Conservation (phyloP, 371 early-diverging fungal species). For the Mortierella sp. region DNA sequence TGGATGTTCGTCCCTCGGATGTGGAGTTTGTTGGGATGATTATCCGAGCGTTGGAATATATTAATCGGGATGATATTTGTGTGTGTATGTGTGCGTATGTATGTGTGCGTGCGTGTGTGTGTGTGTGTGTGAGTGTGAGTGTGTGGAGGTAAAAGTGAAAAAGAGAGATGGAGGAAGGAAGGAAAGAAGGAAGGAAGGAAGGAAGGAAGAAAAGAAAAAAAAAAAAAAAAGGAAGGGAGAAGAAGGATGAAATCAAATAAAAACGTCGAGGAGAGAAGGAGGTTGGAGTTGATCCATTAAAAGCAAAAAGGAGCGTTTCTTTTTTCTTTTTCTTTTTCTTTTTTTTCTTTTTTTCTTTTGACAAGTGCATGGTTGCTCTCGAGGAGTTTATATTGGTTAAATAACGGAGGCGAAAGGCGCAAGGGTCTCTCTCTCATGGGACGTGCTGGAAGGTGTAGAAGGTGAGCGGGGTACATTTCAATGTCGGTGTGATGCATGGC, state of each 20-base stretch:
- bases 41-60: not conserved
- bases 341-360: not conserved
- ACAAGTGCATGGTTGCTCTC: not conserved
- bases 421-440: not conserved
- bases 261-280: not conserved
- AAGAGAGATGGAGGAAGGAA: not conserved
- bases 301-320: not conserved
- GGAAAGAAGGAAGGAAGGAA: not conserved
- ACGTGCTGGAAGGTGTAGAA: no score
- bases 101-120: not conserved
- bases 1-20: not conserved
- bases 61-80: no score
- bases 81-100: not conserved
- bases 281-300: constrained; percentile 4
- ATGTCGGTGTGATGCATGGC: not conserved
- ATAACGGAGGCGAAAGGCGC: not conserved
- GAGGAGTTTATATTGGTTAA: not conserved
- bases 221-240: not conserved
- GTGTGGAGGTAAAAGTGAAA: constrained; percentile 4
- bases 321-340: no score
- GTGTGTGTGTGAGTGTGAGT: not conserved
- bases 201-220: not conserved
- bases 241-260: constrained; percentile 1
- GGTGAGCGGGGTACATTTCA: no score
- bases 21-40: not conserved